These are phyloP conservation scores for Calonectria hongkongensis DNA, from an alignment of 2,329 filamentous ascomycete genomes.

Conservation along the genomic window DNA sequence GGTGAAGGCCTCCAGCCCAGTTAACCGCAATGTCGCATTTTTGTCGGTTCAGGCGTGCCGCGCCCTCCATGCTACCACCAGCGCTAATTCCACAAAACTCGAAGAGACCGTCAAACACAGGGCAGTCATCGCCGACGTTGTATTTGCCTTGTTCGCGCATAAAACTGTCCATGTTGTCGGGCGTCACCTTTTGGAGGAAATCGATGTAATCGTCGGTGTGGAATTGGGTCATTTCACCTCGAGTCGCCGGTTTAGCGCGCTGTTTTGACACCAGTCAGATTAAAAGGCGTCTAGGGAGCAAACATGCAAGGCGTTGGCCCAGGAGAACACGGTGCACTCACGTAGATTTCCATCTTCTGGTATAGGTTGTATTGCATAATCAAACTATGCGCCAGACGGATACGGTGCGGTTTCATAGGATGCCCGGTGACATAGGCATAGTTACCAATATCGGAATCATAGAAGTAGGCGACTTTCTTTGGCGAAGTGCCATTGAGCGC, in stretches of 20 bases:
- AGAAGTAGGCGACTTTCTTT: slow-evolving; percentile 98
- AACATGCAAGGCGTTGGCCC: slow-evolving; percentile 1
- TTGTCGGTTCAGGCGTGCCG: slow-evolving; percentile 89
- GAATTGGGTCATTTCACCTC: slow-evolving; percentile 94
- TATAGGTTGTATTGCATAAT: slow-evolving; percentile 98
- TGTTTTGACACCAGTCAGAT: slow-evolving; percentile 63
- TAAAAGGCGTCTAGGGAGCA: background rate
- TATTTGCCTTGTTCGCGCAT: slow-evolving; percentile 93
- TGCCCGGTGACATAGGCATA: slow-evolving; percentile 98
- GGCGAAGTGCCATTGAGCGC: slow-evolving; percentile 69
- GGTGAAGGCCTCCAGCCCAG: slow-evolving; percentile 97
- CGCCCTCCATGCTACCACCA: slow-evolving; percentile 94
- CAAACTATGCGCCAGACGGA: slow-evolving; percentile 95
- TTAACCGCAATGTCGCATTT: slow-evolving; percentile 99
- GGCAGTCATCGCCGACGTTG: slow-evolving; percentile 97
- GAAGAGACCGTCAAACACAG: slow-evolving; percentile 98
- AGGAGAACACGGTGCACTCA: slow-evolving; percentile 69
- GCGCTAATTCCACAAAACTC: slow-evolving; percentile 97
- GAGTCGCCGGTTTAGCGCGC: slow-evolving; percentile 90
- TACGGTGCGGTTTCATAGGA: slow-evolving; percentile 98
- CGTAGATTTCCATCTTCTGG: slow-evolving; percentile 96
- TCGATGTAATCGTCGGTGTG: slow-evolving; percentile 97
- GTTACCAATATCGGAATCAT: slow-evolving; percentile 98
- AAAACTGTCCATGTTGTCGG: slow-evolving; percentile 98
- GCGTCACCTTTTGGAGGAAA: slow-evolving; percentile 95